Conservation (phyloP, 2,329 filamentous ascomycete species). For the Sporothrix curviconia region DNA sequence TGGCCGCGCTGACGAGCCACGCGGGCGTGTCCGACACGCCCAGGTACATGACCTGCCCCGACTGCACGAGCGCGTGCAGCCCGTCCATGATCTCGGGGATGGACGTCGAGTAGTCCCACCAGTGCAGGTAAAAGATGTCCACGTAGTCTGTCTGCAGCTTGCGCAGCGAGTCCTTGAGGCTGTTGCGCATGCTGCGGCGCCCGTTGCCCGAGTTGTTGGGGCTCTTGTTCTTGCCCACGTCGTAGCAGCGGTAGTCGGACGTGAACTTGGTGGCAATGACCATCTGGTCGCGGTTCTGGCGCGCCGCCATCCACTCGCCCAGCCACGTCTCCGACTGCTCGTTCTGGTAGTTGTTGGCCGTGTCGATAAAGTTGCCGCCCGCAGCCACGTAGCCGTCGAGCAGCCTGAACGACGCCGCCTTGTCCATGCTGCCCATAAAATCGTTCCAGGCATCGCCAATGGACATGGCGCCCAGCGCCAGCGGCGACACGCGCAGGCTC, state of each 20-base stretch:
- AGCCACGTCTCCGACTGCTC: slow-evolving; percentile 52
- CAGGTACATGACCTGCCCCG: slow-evolving; percentile 37
- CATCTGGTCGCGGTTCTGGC: slow-evolving; percentile 46
- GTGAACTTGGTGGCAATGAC: slow-evolving; percentile 53
- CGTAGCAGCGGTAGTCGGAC: slow-evolving; percentile 36
- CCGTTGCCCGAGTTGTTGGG: slow-evolving; percentile 40
- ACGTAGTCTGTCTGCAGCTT: slow-evolving; percentile 41
- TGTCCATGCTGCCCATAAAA: slow-evolving; percentile 22
- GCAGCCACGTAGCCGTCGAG: slow-evolving; percentile 25
- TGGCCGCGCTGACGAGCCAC: slow-evolving; percentile 34
- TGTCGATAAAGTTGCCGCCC: slow-evolving; percentile 66
- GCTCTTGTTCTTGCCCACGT: slow-evolving; percentile 31
- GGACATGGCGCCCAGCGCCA: slow-evolving; percentile 48
- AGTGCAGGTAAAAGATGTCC: slow-evolving; percentile 40
- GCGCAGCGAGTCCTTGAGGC: slow-evolving; percentile 35
- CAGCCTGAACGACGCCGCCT: slow-evolving; percentile 22
- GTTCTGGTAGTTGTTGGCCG: slow-evolving; percentile 51
- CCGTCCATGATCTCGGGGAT: slow-evolving; percentile 38
- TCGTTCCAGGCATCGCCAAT: slow-evolving; percentile 23
- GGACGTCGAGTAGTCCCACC: slow-evolving; percentile 37
- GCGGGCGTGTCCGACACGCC: slow-evolving; percentile 35
- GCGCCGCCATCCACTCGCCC: slow-evolving; percentile 48
- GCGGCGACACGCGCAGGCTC: slow-evolving; percentile 45
- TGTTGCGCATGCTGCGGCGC: slow-evolving; percentile 35
- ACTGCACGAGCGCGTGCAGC: slow-evolving; percentile 35